Percentiles rank a stretch among this genome's conserved stretches.
phyloP scores from a whole-genome alignment of 495 filamentous ascomycete genomes.

The Pseudoneurospora amorphoporcata region DNA sequence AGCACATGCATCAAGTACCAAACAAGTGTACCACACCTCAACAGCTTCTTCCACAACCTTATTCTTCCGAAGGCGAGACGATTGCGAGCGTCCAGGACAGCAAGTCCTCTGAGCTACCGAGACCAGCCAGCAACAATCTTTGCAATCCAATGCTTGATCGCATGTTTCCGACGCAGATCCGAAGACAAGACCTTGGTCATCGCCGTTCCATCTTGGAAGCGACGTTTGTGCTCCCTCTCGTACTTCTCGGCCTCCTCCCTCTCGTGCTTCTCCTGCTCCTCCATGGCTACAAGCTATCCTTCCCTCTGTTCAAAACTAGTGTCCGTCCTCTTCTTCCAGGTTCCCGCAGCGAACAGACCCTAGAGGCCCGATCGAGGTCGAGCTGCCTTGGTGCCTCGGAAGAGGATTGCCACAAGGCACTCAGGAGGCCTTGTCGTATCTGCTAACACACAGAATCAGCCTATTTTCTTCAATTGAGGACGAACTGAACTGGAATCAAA shows the following conservation, averaged over 20 bases:
- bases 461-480: not conserved
- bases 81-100: not conserved
- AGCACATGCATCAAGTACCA: not conserved
- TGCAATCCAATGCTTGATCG: not conserved
- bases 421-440: not conserved
- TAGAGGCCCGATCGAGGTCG: not conserved
- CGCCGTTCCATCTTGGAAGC: not conserved
- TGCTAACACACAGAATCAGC: not conserved
- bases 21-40: not conserved
- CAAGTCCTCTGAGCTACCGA: not conserved
- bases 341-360: not conserved
- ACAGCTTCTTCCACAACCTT: not conserved
- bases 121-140: not conserved
- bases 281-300: not conserved
- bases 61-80: not conserved
- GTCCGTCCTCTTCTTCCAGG: not conserved
- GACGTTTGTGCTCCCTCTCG: not conserved
- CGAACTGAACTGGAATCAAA: not conserved
- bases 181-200: not conserved
- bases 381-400: not conserved
- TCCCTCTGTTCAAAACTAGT: not conserved
- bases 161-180: not conserved
- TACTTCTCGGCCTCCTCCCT: no score
- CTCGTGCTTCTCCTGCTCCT: not conserved
- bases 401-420: not conserved